Conservation (phyloP, 768 basidiomycete species). For the Macrolepiota albuminosa region DNA sequence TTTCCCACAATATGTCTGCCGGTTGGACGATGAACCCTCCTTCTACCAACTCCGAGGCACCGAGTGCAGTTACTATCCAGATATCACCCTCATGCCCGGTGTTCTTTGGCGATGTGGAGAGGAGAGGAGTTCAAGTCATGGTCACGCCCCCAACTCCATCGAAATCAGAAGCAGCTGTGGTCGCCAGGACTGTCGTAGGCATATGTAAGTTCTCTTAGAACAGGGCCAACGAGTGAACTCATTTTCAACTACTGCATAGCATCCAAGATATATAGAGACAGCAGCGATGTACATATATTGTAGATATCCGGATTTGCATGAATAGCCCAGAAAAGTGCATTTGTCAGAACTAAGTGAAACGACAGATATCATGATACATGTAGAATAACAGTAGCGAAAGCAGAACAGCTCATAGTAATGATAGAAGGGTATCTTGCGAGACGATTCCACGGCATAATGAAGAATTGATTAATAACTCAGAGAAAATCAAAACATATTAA, state of each 20-base stretch:
- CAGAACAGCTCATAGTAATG: background rate
- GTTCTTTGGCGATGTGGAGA: conserved; percentile 21
- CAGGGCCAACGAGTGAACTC: background rate
- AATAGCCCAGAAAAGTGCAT: background rate
- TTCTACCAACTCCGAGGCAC: conserved; percentile 1
- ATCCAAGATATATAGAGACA: background rate
- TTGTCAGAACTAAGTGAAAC: background rate
- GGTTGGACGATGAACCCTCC: conserved; percentile 8
- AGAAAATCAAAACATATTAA: conserved; percentile 40
- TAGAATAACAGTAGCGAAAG: background rate
- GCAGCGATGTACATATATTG: conserved; percentile 6
- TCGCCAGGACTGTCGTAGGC: background rate
- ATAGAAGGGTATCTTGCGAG: background rate
- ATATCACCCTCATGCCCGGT: conserved; percentile 27
- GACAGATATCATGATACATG: background rate
- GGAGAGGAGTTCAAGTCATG: conserved; percentile 21
- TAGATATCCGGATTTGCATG: conserved; percentile 5
- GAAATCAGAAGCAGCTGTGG: conserved; percentile 8
- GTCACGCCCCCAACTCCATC: conserved; percentile 29
- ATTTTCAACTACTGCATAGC: background rate
- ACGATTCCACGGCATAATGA: background rate
- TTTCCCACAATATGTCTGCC: background rate
- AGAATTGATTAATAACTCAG: background rate
- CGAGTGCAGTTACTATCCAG: conserved; percentile 7
- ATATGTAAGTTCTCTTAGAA: background rate